Base-by-base conservation (phyloP, 2,329 filamentous ascomycete genomes). In the Aspergillus glaucus region DNA sequence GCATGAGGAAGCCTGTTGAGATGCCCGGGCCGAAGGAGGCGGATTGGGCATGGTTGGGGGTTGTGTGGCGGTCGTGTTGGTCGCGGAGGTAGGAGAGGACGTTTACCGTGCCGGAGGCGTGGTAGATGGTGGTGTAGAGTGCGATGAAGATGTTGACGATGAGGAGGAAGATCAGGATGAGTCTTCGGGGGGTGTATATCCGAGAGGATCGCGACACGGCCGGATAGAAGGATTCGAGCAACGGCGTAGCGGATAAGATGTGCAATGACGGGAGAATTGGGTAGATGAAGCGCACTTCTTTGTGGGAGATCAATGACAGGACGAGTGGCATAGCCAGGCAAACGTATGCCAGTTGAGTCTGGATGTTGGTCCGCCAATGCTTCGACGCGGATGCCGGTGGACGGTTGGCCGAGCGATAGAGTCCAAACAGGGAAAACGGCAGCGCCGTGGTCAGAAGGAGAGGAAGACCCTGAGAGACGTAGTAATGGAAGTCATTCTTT, bases 221-320 rank as follows among this genome's bases (percentile, higher is more conserved):
- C 8, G 71, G 74, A 7, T 72, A 70, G 65, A 92, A 89, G 71
- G 88, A 90, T 7, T 74, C 67, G 2, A 80, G 74, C 14, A 88
- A 70, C 2, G 82, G 77, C 0, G 82, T 79, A 0, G 89, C 88
- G 1, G 87, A 82, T 36, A 97, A 75, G 53, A 95, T 74, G 64
- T 93, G 88, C 6, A 98, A 78, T n/a, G 85, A 79, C 1, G 93
- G 92, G 1, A 97, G 79, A 15, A 98, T 79, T 1, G 93, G 92
- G 62, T 95, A 95, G 57, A 97, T 87, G 74, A 98, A 98, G 61
- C 93, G 88, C 59, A 95, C 88, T 76, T 98, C 93, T 68, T 98
- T 98, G 73, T 98, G 93, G 1, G 89, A 84, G 56, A 97, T 87
- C 43, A 87, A 63, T 1, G 88, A 95, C 30, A 97, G 78, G 2